These are phyloP conservation scores for Leccinum variabile DNA, from an alignment of 1,284 basidiomycete species.

Conservation along the genomic window DNA sequence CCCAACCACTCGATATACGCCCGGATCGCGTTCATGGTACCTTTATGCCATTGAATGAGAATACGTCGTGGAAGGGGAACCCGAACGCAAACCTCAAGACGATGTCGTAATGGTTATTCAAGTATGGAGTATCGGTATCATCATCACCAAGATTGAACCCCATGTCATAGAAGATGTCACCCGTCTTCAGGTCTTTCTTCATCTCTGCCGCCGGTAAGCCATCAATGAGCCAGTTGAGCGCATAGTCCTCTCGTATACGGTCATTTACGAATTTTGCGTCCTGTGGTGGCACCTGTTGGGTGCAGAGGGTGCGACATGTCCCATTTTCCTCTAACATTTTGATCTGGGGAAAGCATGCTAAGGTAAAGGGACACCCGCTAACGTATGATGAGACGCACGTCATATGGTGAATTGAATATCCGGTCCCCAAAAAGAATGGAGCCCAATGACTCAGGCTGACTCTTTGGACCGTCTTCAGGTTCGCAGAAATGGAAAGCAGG, in stretches of 20 bases:
- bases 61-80: not conserved
- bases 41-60: slow-evolving; percentile 41
- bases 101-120: slow-evolving; percentile 93
- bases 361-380: slow-evolving; percentile 5
- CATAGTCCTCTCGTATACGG: slow-evolving; percentile 90
- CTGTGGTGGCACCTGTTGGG: slow-evolving; percentile 56
- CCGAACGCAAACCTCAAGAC: slow-evolving; percentile 58
- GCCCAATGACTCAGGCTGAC: slow-evolving; percentile 87
- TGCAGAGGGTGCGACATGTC: slow-evolving; percentile 81
- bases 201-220: slow-evolving; percentile 93
- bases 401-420: slow-evolving; percentile 89
- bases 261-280: slow-evolving; percentile 90
- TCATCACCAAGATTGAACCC: slow-evolving; percentile 81
- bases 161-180: slow-evolving; percentile 88
- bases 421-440: slow-evolving; percentile 96
- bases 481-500: slow-evolving; percentile 84
- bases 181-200: slow-evolving; percentile 76
- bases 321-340: slow-evolving; percentile 72
- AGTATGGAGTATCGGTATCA: slow-evolving; percentile 57
- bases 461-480: slow-evolving; percentile 74
- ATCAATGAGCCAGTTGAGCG: slow-evolving; percentile 93
- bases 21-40: slow-evolving; percentile 76
- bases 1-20: slow-evolving; percentile 81
- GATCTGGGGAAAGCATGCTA: slow-evolving; percentile 47
- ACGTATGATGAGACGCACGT: slow-evolving; percentile 50